Evolutionary conservation across 805 yeast species (phyloP).

Genomic region (Metschnikowia shivogae): DNA sequence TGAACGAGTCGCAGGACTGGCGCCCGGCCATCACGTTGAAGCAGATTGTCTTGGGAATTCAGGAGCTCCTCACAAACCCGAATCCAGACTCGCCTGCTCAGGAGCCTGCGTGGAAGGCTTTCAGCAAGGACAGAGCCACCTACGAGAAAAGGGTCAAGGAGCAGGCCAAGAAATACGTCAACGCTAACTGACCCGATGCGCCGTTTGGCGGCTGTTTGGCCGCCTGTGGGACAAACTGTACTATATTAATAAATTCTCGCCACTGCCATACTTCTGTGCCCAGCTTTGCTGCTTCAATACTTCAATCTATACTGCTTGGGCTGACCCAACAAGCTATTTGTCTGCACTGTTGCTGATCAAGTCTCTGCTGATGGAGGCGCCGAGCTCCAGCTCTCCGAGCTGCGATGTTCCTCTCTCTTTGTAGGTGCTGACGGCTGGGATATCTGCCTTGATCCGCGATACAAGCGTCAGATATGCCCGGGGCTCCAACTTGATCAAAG

Average conservation of each 20-base stretch:
- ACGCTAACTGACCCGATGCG: constrained; percentile 9
- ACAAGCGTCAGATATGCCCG: constrained; percentile 88
- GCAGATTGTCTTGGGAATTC: constrained; percentile 87
- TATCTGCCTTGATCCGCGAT: constrained; percentile 87
- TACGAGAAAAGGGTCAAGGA: constrained; percentile 77
- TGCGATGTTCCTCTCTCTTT: constrained; percentile 87
- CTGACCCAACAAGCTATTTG: not conserved
- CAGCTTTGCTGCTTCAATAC: not conserved
- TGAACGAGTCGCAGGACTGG: constrained; percentile 97
- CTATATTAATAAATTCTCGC: constrained; percentile 1
- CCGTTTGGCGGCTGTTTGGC: no score
- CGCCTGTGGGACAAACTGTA: not conserved
- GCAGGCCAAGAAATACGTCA: constrained; percentile 58
- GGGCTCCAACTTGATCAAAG: constrained; percentile 91
- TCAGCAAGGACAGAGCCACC: constrained; percentile 57
- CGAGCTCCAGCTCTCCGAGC: constrained; percentile 47
- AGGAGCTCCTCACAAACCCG: constrained; percentile 84
- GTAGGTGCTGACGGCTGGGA: constrained; percentile 96
- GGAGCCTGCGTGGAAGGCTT: constrained; percentile 92
- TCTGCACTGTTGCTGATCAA: constrained; percentile 38
- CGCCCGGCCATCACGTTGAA: constrained; percentile 92
- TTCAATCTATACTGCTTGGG: not conserved
- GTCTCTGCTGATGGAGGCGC: constrained; percentile 45
- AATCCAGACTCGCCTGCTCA: constrained; percentile 97
- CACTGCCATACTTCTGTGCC: no score